Evolutionary conservation across 2,329 filamentous ascomycete genomes (phyloP).

Genomic region (Akanthomyces lecanii): DNA sequence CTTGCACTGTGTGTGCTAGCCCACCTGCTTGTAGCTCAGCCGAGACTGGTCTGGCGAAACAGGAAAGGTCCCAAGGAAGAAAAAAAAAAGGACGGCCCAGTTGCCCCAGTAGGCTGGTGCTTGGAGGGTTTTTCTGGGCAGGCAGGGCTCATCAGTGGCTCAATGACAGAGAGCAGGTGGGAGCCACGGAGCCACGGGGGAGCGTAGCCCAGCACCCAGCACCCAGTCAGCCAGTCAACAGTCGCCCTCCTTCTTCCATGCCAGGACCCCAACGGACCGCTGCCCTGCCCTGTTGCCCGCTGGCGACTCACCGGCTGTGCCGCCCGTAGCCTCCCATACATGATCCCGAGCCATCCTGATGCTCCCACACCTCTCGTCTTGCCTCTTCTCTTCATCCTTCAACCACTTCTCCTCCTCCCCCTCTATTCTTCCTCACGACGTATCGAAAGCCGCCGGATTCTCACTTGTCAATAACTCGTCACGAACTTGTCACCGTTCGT

Average conservation of each 20-base stretch:
- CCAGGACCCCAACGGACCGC: neutral
- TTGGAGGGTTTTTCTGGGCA: neutral
- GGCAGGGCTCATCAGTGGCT: neutral
- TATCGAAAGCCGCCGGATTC: constrained; percentile 29
- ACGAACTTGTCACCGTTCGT: constrained; percentile 25
- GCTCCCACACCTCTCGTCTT: constrained; percentile 21
- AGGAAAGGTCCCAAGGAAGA: constrained; percentile 2
- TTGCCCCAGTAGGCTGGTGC: neutral
- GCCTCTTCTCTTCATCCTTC: constrained; percentile 22
- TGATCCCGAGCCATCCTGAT: constrained; percentile 21
- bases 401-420: constrained; percentile 21
- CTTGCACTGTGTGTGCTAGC: neutral
- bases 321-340: constrained; percentile 23
- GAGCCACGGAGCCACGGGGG: neutral
- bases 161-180: neutral
- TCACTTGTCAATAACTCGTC: constrained; percentile 12
- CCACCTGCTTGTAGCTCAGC: neutral
- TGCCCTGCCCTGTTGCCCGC: neutral
- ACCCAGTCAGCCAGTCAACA: neutral
- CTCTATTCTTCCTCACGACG: constrained; percentile 26
- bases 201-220: neutral
- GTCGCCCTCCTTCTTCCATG: neutral
- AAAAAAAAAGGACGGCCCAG: constrained; percentile 6
- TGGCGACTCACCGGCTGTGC: constrained; percentile 20
- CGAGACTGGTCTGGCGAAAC: constrained; percentile 5